Evolutionary conservation across 1,284 basidiomycete species (phyloP), one percentile per base, ranked within the genome.

Genomic region (Sporisorium sorghi): DNA sequence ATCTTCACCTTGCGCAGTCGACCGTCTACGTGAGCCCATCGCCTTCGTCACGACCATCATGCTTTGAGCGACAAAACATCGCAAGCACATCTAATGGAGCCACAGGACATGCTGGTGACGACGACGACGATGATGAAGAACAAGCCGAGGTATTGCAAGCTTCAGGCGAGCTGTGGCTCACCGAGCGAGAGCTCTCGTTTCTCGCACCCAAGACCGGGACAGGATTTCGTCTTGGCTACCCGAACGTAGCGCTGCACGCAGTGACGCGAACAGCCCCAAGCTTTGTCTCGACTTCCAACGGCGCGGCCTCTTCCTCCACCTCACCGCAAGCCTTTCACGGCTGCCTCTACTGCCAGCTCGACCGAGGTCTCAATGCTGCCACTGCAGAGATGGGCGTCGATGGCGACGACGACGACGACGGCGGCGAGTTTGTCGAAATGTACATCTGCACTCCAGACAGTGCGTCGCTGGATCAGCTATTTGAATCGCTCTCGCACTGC

Each of bases 401-500:
- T 26, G 62, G 66, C 4, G 76, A 72, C 6, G 79, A 82, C 2
- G 77, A 79, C 1, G 67, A 70, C 5, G 77, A 79, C 1, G 67
- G 68, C 5, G 67, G 55, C 19, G 65, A 68, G 17, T 59, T 79
- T 12, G 48, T 70, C 21, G 79, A 84, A 44, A 66, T 83, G 57
- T 80, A 81, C 73, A 70, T 84, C 52, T 57, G 77, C 33, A 71
- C 69, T 1, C 65, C 47, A 9, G 63, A 76, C 54, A 54, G 55
- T 8, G 71, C 33, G 5, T 37, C 79, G 94, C 94, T 97, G 63
- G 92, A 96, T 67, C 83, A 88, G 14, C 92, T 98, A 55, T 98
- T 97, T 81, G 90, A 93, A 73, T 90, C 92, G 11, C 87, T 98
- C 19, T 97, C 95, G 0, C 80, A 88, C 56, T 97, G 95, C 84